phyloP scores from a whole-genome alignment of 345 rosid species.

The Lepidium africanum region DNA sequence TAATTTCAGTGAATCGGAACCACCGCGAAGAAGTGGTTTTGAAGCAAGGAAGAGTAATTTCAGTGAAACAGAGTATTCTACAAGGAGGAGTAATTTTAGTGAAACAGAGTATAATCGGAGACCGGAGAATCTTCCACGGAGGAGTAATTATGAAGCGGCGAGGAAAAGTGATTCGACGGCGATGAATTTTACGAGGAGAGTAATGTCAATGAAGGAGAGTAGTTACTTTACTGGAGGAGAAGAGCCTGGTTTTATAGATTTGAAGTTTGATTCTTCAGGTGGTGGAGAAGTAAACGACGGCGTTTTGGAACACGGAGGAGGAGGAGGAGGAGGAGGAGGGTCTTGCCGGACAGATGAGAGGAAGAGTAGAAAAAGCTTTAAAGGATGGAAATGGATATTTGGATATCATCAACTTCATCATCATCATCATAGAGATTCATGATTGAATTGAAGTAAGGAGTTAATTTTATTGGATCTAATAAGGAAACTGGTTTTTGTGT shows the following conservation, averaged over 20 bases:
- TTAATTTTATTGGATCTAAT: slow-evolving; percentile 10
- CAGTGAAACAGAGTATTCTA: slow-evolving; percentile 62
- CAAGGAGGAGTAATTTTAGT: slow-evolving; percentile 25
- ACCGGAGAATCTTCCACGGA: slow-evolving; percentile 15
- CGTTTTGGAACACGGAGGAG: slow-evolving; percentile 30
- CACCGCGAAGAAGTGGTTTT: slow-evolving; percentile 43
- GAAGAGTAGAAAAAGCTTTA: slow-evolving; percentile 76
- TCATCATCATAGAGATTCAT: slow-evolving; percentile 13
- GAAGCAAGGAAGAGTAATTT: slow-evolving; percentile 63
- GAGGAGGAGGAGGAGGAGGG: slow-evolving; percentile 29
- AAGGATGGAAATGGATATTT: slow-evolving; percentile 94
- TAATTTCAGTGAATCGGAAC: slow-evolving; percentile 53
- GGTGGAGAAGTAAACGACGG: slow-evolving; percentile 45
- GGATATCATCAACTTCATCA: slow-evolving; percentile 35
- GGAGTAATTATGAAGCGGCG: slow-evolving; percentile 45
- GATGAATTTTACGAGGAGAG: slow-evolving; percentile 41
- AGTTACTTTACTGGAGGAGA: slow-evolving; percentile 62
- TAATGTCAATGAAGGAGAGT: slow-evolving; percentile 65
- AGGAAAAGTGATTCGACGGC: slow-evolving; percentile 24
- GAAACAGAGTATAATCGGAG: slow-evolving; percentile 38
- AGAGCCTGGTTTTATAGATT: slow-evolving; percentile 81
- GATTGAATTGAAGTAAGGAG: background rate
- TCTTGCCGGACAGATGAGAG: slow-evolving; percentile 65
- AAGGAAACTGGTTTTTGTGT: slow-evolving; percentile 13
- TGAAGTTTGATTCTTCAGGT: slow-evolving; percentile 62